Base-by-base conservation (phyloP, 1,284 basidiomycete species). In the Ustilago vetiveriae region DNA sequence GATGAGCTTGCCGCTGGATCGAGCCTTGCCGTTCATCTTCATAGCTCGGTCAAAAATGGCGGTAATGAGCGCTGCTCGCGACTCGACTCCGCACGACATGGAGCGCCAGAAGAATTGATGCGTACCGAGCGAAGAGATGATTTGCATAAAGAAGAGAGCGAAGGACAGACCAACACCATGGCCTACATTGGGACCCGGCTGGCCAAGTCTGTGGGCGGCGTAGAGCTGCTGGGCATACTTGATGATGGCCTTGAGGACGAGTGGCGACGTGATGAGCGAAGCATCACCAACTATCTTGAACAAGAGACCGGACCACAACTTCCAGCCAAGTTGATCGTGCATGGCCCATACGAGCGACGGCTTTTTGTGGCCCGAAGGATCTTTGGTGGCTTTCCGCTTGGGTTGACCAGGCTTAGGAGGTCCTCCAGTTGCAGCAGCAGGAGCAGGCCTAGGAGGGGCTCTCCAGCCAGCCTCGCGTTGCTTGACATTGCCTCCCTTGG, bases 51-150 rank as follows among this genome's bases (percentile, higher is more conserved):
- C 86, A 82, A 94, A 98, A 52, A 97, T 90, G 9, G 90, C 89
- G 0, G 91, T 89, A 75, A 97, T 96, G 52, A 97, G 87, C 0
- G 92, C 93, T 4, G 90, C 89, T 40, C 94, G 89, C 4, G 92
- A 80, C 19, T 95, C 86, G 9, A 96, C 92, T 64, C 80, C 80
- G 29, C 73, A 59, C 26, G 72, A 74, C 71, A 79, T 75, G 56
- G 72, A 68, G 16, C 74, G 60, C 87, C 88, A 91, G 84, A 91
- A 91, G 83, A 90, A 93, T 71, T 93, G 92, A 72, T 94, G 88
- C 6, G 87, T 86, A 74, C 87, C 87, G 45, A 92, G 76, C 0
- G 90, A 91, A 0, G 88, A 82, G 23, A 89, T 74, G 26, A 91
- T 49, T 76, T 93, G 89, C 75, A 96, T 84, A 30, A 84, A 82